Evolutionary conservation across 768 basidiomycete species (phyloP).

Genomic region (Botryobasidium botryosum): DNA sequence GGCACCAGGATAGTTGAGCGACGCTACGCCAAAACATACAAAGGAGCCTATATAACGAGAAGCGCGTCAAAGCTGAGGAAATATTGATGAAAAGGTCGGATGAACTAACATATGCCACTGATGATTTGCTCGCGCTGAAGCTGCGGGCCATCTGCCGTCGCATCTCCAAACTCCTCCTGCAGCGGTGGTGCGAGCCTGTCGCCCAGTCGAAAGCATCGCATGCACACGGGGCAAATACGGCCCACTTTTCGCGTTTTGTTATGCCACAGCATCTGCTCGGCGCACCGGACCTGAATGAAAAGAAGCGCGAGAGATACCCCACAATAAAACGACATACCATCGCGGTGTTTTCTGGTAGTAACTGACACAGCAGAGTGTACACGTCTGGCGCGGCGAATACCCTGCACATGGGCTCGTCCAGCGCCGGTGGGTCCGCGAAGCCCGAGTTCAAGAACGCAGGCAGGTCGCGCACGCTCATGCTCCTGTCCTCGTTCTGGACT

Average conservation of each 20-base stretch:
- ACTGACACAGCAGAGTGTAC: slow-evolving; percentile 48
- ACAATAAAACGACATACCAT: slow-evolving; percentile 30
- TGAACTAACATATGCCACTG: slow-evolving; percentile 7
- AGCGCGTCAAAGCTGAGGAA: background rate
- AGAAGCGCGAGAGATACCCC: background rate
- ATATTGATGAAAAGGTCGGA: background rate
- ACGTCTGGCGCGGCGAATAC: slow-evolving; percentile 67
- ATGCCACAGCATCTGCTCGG: slow-evolving; percentile 58
- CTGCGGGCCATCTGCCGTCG: slow-evolving; percentile 4
- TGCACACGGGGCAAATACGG: slow-evolving; percentile 65
- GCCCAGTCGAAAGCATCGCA: slow-evolving; percentile 51
- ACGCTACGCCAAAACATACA: background rate
- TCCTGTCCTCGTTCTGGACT: no score
- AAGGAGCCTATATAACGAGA: background rate
- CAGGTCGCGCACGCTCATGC: slow-evolving; percentile 51
- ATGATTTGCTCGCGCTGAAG: slow-evolving; percentile 5
- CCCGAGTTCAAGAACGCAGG: slow-evolving; percentile 46
- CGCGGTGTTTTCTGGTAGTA: slow-evolving; percentile 56
- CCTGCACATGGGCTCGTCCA: slow-evolving; percentile 50
- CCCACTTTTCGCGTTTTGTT: slow-evolving; percentile 59
- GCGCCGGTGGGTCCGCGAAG: slow-evolving; percentile 47
- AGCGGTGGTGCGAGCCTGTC: slow-evolving; percentile 38
- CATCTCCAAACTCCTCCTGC: background rate
- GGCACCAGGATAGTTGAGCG: background rate
- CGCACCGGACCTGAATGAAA: background rate